Evolutionary conservation across 495 filamentous ascomycete genomes (phyloP), one percentile per base, ranked within the genome.

Genomic region (Tetracladium marchalianum): DNA sequence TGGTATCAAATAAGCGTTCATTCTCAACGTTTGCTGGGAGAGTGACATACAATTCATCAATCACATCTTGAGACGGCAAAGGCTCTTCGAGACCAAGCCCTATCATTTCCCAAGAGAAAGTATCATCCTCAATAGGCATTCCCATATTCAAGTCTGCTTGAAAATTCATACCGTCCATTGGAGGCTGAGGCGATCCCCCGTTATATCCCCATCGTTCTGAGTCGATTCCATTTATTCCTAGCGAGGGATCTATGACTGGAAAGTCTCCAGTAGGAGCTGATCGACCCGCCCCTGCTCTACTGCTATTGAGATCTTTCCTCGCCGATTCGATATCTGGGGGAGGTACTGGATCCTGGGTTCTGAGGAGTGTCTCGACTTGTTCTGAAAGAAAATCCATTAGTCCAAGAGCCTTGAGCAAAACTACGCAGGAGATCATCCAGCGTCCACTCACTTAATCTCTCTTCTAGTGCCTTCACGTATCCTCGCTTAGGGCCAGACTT

Each of bases 401-500:
- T 27, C 22, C 22, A 3, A 3, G 7, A 27, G 22, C 22, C 22
- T 27, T 27, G 7, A 27, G 22, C 3, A 3, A 27, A 7, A 27
- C 3, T 27, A 27, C 3, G 3, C 22, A 27, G 22, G n/a, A 46
- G 17, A 22, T 4, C 35, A 39, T 41, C 16, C 35, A 37, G 51
- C 41, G 37, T n/a, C 35, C 43, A 62, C 79, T 61, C 72, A 96
- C 90, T 88, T 57, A 99, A 66, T 57, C 93, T 78, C 48, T 93
- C 90, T 67, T 97, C 93, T 60, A 99, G 62, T 43, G 90, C 87
- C 71, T 97, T 99, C 47, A 99, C 93, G 65, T 99, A 97, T 50
- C 92, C 92, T 60, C 93, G 76, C 69, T 97, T 99, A 4, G 92
- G 92, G 8, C 92, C 92, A 63, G 92, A 97, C 74, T 99, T 99